Base-by-base conservation (phyloP, 2,329 filamentous ascomycete species). In the Tolypocladium pustulatum region DNA sequence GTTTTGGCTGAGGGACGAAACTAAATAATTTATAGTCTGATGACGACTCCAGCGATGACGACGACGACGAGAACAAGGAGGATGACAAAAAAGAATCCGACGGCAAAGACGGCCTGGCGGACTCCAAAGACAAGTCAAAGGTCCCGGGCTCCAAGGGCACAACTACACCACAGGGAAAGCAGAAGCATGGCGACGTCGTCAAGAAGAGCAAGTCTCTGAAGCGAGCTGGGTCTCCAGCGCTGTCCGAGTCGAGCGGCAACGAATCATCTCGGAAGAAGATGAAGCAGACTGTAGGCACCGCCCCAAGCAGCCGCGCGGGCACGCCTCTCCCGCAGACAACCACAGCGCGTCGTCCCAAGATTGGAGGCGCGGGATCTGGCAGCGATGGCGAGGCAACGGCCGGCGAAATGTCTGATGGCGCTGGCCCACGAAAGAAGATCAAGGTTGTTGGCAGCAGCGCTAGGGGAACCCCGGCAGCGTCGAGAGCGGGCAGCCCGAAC, bases 221-320 rank as follows among this genome's bases (percentile, higher is more conserved):
- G 76, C 86, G 93, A 36, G 82, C 90, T 37, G 91, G 91, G 22
- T 96, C 91, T 20, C 91, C 92, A 3, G 88, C 92, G 63, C 80
- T 89, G 37, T 97, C 91, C 2, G 93, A 97, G 70, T 91, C 91
- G 12, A 96, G 91, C 70, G 93, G 91, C 57, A 95, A 92, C 65
- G 93, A 97, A 71, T 93, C 90, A 0, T 84, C 86, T 30, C 87
- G 94, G 75, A 90, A 90, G 76, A 83, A 82, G 70, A 84, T 88
- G 69, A 89, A 87, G 75, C 88, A 88, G 69, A 81, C 84, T 61
- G 73, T 73, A 1, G 72, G 69, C 3, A 68, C 76, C 20, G 79
- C 80, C 17, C 70, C 77, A 2, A 76, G 76, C 57, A 85, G 83
- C 60, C 81, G 83, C 25, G 76, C 80, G 22, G 76, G 75, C 15